These are phyloP conservation scores for Cyclostephanos invisitatus DNA, from an alignment of 108 stramenopile species.

Conservation along the genomic window DNA sequence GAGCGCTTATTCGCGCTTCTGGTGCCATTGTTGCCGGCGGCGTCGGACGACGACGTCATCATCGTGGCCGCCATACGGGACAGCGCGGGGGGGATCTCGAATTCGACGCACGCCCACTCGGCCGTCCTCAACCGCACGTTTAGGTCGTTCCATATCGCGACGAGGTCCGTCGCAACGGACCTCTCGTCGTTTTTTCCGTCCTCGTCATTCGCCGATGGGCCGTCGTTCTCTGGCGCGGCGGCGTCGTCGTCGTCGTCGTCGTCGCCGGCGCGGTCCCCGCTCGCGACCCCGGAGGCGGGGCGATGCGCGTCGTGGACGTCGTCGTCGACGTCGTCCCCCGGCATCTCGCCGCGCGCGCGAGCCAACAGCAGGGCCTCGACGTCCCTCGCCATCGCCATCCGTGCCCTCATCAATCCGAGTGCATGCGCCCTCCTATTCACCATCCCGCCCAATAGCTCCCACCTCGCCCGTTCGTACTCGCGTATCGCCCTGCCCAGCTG, in stretches of 20 bases:
- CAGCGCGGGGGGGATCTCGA: conserved; percentile 44
- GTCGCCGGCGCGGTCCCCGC: neutral
- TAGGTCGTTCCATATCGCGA: conserved; percentile 61
- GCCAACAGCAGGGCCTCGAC: conserved; percentile 53
- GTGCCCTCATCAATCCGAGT: conserved; percentile 68
- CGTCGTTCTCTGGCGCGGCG: conserved; percentile 1
- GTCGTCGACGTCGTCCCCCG: neutral
- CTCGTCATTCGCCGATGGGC: neutral
- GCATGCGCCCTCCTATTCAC: conserved; percentile 54
- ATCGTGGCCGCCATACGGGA: conserved; percentile 26
- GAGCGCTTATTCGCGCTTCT: conserved; percentile 30
- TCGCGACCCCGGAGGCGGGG: no score
- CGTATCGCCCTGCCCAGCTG: conserved; percentile 58
- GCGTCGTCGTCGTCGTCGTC: conserved; percentile 7
- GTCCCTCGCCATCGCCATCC: conserved; percentile 71
- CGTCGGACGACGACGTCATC: conserved; percentile 4
- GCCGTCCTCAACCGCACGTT: conserved; percentile 45
- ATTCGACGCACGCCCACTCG: conserved; percentile 47
- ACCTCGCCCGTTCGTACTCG: conserved; percentile 45
- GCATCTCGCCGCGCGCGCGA: conserved; percentile 34
- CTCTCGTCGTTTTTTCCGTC: neutral
- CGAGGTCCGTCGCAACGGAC: conserved; percentile 33
- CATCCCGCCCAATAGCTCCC: conserved; percentile 55
- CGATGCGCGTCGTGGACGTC: neutral
- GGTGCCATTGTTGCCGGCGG: conserved; percentile 9